Base-by-base conservation (phyloP, 768 basidiomycete species). In the Leucocoprinus sp. region DNA sequence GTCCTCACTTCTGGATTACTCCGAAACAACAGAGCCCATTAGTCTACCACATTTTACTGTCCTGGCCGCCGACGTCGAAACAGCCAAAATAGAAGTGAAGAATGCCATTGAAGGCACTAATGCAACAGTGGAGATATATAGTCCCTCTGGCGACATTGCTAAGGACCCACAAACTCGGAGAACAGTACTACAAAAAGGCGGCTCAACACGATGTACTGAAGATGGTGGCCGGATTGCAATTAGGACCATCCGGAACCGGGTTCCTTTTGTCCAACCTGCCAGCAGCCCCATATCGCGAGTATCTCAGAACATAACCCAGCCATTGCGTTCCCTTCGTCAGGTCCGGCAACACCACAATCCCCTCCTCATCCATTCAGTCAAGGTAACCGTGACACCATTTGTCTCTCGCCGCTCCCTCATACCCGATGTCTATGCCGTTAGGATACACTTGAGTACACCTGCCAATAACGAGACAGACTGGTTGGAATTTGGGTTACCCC, bases 401-500 rank as follows among this genome's bases (percentile, higher is more conserved):
- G 54, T 62, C 14, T 52, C 57, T 35, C 57, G 57, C 24, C 54
- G 51, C 22, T 49, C 54, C 29, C 46, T 48, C 26, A 54, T 65
- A 17, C 68, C 72, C 8, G 60, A 65, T 28, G 68, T 69, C 27
- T 84, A 87, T 52, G 80, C 75, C 15, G 82, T 86, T 37, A 71
- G 74, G 19, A 52, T 84, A 15, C 61, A 52, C 43, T 59, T 86
- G 19, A 74, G 75, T 34, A 74, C 76, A 7, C 82, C 82, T 15
- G 61, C 68, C 11, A 71, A 79, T 26, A 56, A 66, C n/a, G 76
- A 76, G 45, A 73, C 76, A n/a, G 82, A 81, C 41, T 84, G 77
- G 78, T 65, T 89, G 15, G 84, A 87, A 58, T 87, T 89, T 54
- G 84, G 84, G 21, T 65, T 89, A 40, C 78, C 78, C 73, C 43